Base-by-base conservation (phyloP, 306 rosid species). In the Prunus mira region DNA sequence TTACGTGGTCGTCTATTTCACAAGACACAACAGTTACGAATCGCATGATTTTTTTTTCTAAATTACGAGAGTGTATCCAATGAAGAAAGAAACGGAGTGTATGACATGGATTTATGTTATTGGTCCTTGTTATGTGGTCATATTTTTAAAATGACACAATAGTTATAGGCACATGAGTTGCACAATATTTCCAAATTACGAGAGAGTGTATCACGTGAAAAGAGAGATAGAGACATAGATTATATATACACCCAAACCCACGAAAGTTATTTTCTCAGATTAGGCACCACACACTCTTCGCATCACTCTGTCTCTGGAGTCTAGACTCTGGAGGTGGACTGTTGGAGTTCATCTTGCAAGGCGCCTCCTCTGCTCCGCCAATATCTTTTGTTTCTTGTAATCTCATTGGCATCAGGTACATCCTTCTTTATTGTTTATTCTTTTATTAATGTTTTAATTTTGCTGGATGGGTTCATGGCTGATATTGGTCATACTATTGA, bases 161-260 rank as follows among this genome's bases (percentile, higher is more conserved):
- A 24, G 27, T 22, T 12, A 25, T 20, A 60, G 25, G 1, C 25
- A 58, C 3, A 24, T 3, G 3, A 1, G 22, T 58, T 24, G 12
- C 0, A 22, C 0, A 0, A 60, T 7, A 2, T 12, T 60, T 60
- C 0, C 2, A 60, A 3, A 60, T 3, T n/a, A 22, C 0, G 0
- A 20, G 15, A 20, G 14, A 15, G 1, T 27, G 2, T 11, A 8
- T 60, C 65, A 1, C 0, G 1, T 5, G 34, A 60, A 0, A 3
- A 25, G 2, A 12, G 19, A 60, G 65, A 60, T 1, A 60, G 0
- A 10, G 1, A 12, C 32, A 6, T 6, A 22, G 3, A 17, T 38
- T 38, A 38, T 38, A 38, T 38, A 38, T 38, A 38, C 43, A 38
- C 43, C 41, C 41, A 34, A 34, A 58, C 30, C 9, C 18, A 24